Conservation (phyloP, 805 yeast genomes). For the Candida maris region DNA sequence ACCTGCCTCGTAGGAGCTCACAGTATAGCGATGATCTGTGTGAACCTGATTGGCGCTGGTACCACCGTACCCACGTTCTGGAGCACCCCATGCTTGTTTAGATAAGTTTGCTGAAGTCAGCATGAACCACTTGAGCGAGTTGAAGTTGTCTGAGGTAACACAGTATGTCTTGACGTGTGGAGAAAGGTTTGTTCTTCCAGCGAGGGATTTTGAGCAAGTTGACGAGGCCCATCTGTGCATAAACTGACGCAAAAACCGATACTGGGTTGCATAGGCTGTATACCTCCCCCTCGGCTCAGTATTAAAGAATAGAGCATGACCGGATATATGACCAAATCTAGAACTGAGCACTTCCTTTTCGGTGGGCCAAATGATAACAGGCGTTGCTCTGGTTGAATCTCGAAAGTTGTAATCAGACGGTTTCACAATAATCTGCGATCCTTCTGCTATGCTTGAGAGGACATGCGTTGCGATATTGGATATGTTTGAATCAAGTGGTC, state of each 20-base stretch:
- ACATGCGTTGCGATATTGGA: conserved; percentile 46
- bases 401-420: conserved; percentile 13
- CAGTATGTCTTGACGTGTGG: conserved; percentile 67
- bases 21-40: conserved; percentile 28
- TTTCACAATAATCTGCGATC: conserved; percentile 22
- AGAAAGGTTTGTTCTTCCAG: conserved; percentile 27
- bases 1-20: conserved; percentile 52
- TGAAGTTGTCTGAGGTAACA: conserved; percentile 48
- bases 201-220: conserved; percentile 26
- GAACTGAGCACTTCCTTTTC: conserved; percentile 23
- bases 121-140: conserved; percentile 60
- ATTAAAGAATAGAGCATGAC: conserved; percentile 27
- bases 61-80: conserved; percentile 23
- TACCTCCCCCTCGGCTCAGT: conserved; percentile 14
- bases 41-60: conserved; percentile 8
- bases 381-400: conserved; percentile 14
- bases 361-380: conserved; percentile 35
- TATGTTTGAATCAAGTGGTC: conserved; percentile 34
- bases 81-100: conserved; percentile 76
- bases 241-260: conserved; percentile 38
- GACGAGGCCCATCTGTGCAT: conserved; percentile 44
- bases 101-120: conserved; percentile 75
- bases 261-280: conserved; percentile 33
- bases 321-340: conserved; percentile 21
- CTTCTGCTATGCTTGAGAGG: conserved; percentile 42